Evolutionary conservation across 208 protist genomes (phyloP), one percentile per base, ranked within the genome.

Genomic region (Vickermania spadyakhi): DNA sequence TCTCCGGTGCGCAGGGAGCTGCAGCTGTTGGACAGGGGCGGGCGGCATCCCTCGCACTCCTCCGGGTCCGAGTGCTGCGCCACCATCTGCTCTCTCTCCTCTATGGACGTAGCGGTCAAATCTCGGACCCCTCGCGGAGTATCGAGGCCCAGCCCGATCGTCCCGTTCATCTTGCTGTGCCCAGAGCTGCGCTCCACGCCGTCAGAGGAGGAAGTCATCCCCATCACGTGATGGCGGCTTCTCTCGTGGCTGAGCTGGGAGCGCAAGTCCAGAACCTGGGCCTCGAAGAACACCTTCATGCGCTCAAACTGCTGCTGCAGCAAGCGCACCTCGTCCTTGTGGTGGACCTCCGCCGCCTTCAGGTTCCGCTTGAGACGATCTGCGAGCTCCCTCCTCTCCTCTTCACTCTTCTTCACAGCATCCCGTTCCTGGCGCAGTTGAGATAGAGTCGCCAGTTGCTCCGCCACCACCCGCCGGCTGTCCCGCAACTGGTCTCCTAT

Each of bases 251-350:
- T 51, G 27, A 93, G 67, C 71, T 93, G 83, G 11, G 73, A 73
- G 14, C 77, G 72, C 41, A 86, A 68, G 69, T 93, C 86, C 1
- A 81, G 78, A 49, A 93, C 64, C 69, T 90, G 78, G 5, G 76
- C 59, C 50, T 93, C 86, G 62, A 86, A 89, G 25, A 81, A 77
- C 11, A 75, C 73, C 45, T 81, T 80, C 56, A 84, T 65, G 21
- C 83, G 82, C 61, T 84, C 83, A 57, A 82, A 79, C 70, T 93
- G 78, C 18, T 58, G 22, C 55, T 70, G 72, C 62, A 89, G 65
- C 26, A 76, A 76, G 30, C 58, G 58, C 22, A 86, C 66, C 58
- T 89, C 75, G 26, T 79, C 72, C 13, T 64, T 62, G 60, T 85
- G 81, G 45, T 80, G 75, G 28, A 36, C 53, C n/a, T 77, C 77